Evolutionary conservation across 768 basidiomycete species (phyloP).

Genomic region (Guyanaporus albipodus): DNA sequence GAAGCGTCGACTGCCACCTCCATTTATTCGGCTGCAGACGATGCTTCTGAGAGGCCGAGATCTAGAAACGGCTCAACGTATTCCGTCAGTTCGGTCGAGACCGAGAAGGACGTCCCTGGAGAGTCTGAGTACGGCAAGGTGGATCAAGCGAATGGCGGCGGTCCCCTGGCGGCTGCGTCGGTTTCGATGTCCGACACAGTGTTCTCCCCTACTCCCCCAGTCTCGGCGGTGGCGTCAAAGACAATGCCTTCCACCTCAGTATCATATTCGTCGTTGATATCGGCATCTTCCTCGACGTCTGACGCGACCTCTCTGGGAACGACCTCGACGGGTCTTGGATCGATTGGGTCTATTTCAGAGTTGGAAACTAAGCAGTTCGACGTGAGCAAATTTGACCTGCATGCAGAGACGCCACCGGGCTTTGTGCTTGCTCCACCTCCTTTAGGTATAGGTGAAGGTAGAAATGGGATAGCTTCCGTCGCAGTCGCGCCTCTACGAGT

Average conservation of each 20-base stretch:
- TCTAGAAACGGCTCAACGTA: conserved; percentile 15
- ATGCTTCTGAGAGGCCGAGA: neutral
- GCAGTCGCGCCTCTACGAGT: conserved; percentile 25
- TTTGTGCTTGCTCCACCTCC: conserved; percentile 26
- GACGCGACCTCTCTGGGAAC: conserved; percentile 11
- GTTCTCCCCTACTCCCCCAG: neutral
- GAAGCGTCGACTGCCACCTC: conserved; percentile 28
- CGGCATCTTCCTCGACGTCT: conserved; percentile 12
- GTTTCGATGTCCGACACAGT: conserved; percentile 6
- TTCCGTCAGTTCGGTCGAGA: conserved; percentile 10
- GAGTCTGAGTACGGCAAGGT: conserved; percentile 9
- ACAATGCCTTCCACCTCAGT: conserved; percentile 6
- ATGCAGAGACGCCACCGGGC: conserved; percentile 2
- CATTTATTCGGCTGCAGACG: conserved; percentile 11
- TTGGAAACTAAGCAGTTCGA: conserved; percentile 19
- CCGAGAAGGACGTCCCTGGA: conserved; percentile 16
- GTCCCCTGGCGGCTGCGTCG: too few relatives aligned
- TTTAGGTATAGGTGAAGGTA: conserved; percentile 14
- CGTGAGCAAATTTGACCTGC: conserved; percentile 7
- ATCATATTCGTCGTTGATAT: conserved; percentile 16
- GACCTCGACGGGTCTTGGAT: conserved; percentile 11
- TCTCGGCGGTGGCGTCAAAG: conserved; percentile 2
- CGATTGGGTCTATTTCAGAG: conserved; percentile 22
- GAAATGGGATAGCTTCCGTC: conserved; percentile 2
- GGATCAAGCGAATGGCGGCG: conserved; percentile 5